phyloP scores from a whole-genome alignment of 176 grass and related monocot genomes.

The maize (Zea mays) region Zm-B73-REFERENCE-NAM-5.0 NC_050102.1:152669501-152670000 shows the following conservation, averaged over 20 bases:
- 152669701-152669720: too few species aligned
- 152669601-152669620: background rate
- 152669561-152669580: background rate
- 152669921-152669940: background rate
- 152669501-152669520: too few species aligned
- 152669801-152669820: background rate
- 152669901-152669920: background rate
- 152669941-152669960: background rate
- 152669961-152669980: conserved; percentile 11
- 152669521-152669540: conserved; percentile 24
- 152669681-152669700: background rate
- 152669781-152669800: background rate
- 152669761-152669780: background rate
- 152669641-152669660: too few species aligned
- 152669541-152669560: background rate
- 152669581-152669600: background rate
- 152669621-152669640: conserved; percentile 16
- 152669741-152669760: background rate
- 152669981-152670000: conserved; percentile 31
- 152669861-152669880: background rate
- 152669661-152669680: background rate
- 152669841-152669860: conserved; percentile 34
- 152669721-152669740: background rate
- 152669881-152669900: background rate
- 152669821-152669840: background rate